Evolutionary conservation across 2,329 filamentous ascomycete species (phyloP), one percentile per base, ranked within the genome.

Genomic region (Chrysoporthe cubensis): DNA sequence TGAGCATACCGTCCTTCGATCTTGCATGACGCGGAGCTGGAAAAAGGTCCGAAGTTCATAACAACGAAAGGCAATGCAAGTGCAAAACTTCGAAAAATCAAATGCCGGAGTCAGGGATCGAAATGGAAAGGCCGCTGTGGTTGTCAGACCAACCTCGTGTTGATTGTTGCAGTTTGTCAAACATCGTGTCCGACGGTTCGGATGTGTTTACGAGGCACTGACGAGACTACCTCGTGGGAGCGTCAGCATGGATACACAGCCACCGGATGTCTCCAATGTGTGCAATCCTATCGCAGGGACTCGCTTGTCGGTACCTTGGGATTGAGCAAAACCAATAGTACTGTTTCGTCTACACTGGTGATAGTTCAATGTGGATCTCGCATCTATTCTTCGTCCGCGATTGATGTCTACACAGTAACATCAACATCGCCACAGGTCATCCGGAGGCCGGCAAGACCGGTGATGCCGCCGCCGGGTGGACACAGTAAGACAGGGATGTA

Each of bases 111-210:
- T 26, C 26, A 48, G n/a, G 21, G 13, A 50, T 4, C 18, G 14
- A 18, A 46, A 46, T 46, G 7, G 18, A 46, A 46, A 26, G 48
- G 21, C 48, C 11, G 5, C 48, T 32, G 48, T 26, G 48, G 21
- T 26, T 32, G 48, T 52, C 48, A 32, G 48, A 52, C 48, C 48
- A 52, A n/a, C 11, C 21, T 52, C 48, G 48, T 52, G 48, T 52
- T 52, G 48, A 26, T 14, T 32, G 21, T 52, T 52, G 48, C 48
- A 52, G 4, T 26, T 21, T 52, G 48, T 26, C 21, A 11, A 14
- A 32, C 48, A n/a, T 52, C 48, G 48, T 14, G 26, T 3, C 48
- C 48, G n/a, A 26, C 11, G 21, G 1, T 26, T 52, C 48, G 48
- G 48, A 32, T 52, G 48, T 52, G 13, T 52, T 13, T 3, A 26